A percentile compares a stretch with the other conserved stretches of the same genome.
Evolutionary conservation across 176 grass and related monocot species (phyloP).

Genomic region (Oropetium thomaeum): DNA sequence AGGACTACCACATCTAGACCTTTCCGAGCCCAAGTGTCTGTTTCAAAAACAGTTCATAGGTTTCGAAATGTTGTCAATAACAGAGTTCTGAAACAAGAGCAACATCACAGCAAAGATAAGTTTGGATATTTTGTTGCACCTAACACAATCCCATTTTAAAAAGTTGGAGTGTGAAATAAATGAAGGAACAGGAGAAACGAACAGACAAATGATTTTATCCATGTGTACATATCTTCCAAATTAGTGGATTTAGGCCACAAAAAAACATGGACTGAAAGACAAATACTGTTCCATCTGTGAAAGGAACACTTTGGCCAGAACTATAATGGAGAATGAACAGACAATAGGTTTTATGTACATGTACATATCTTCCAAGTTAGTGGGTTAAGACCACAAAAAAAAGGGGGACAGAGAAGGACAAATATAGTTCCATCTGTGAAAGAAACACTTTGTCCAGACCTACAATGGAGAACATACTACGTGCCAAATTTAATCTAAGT

Average conservation of each 20-base stretch:
- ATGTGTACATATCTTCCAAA: background rate
- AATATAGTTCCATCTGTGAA: constrained; percentile 20
- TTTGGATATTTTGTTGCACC: background rate
- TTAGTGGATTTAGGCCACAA: background rate
- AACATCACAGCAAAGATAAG: background rate
- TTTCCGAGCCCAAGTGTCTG: background rate
- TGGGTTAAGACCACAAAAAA: background rate
- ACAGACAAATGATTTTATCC: too few relatives aligned
- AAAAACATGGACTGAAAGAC: background rate
- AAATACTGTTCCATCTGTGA: constrained; percentile 24
- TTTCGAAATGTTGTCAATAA: background rate
- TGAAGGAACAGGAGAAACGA: background rate
- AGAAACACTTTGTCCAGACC: constrained; percentile 18
- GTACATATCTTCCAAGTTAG: constrained; percentile 1
- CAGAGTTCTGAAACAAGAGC: background rate
- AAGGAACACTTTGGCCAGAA: constrained; percentile 20
- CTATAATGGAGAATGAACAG: background rate
- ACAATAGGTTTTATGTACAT: too few relatives aligned
- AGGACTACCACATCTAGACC: background rate
- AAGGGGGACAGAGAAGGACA: background rate
- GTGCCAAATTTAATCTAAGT: constrained; percentile 13
- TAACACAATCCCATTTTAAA: background rate
- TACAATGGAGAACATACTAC: background rate
- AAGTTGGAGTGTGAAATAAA: constrained; percentile 8
- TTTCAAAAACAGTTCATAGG: background rate